A percentile compares a stretch with the other conserved stretches of the same genome.
phyloP scores from a whole-genome alignment of 495 filamentous ascomycete species.

The Lophiotrema nucula region DNA sequence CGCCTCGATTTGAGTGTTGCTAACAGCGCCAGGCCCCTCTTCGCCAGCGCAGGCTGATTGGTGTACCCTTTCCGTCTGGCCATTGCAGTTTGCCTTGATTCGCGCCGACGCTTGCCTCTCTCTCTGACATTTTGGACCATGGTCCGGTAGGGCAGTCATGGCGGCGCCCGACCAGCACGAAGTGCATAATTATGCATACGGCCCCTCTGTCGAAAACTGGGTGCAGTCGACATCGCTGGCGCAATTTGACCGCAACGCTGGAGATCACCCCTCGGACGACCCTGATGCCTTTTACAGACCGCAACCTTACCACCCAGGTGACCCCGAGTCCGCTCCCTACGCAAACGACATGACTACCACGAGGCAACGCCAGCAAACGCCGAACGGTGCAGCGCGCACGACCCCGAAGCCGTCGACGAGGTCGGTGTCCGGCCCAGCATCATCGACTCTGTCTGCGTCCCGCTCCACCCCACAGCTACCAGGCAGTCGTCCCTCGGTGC shows the following conservation, averaged over 20 bases:
- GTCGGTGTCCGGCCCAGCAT: constrained; percentile 19
- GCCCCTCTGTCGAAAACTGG: constrained; percentile 28
- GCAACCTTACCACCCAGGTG: constrained; percentile 1
- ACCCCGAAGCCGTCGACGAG: constrained; percentile 18
- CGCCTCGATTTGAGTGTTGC: constrained; percentile 27
- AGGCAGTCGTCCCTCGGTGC: constrained; percentile 20
- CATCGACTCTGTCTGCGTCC: constrained; percentile 3
- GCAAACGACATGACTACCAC: constrained; percentile 26
- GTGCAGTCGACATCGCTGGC: constrained; percentile 28
- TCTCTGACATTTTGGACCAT: constrained; percentile 15
- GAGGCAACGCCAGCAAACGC: constrained; percentile 23
- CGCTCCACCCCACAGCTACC: constrained; percentile 25
- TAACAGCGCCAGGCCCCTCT: constrained; percentile 14
- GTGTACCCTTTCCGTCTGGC: not conserved
- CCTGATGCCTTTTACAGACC: constrained; percentile 28
- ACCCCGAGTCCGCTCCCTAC: constrained; percentile 1
- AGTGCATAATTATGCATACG: constrained; percentile 29
- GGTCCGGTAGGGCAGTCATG: constrained; percentile 28
- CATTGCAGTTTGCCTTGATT: constrained; percentile 20
- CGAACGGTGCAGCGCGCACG: constrained; percentile 15
- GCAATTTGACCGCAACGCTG: constrained; percentile 15
- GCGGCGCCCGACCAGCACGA: constrained; percentile 23
- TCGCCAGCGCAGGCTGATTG: constrained; percentile 31
- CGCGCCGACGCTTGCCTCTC: constrained; percentile 5
- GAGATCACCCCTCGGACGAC: constrained; percentile 9